Evolutionary conservation across 2,329 filamentous ascomycete species (phyloP), one percentile per base, ranked within the genome.

Genomic region (Aspergillus melleus): DNA sequence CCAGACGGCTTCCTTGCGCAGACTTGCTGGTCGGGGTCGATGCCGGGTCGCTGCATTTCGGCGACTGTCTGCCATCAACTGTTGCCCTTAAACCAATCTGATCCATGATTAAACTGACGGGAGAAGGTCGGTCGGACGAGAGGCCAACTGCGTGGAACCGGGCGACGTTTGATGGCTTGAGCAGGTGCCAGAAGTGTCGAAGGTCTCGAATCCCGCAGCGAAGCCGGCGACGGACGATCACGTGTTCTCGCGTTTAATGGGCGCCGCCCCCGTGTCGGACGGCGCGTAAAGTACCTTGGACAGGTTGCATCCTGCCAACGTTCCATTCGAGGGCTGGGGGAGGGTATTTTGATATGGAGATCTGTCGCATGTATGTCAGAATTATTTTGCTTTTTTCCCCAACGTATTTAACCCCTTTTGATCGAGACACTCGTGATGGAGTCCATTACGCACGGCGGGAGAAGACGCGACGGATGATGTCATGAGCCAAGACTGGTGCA

Each of bases 391-490:
- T 8, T 20, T 10, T 47, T 59, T 55, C 55, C 12, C 54, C 24
- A 49, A 9, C 16, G 14, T 6, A 20, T 30, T 20, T 16, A n/a
- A 2, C 8, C 1, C 2, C 5, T 19, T 14, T 42, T 12, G n/a
- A 14, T 58, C 11, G 24, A 32, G 55, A 20, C 16, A 22, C 26
- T 22, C 22, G 49, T 30, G 39, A 59, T 49, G 57, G 50, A 55
- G 49, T 47, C 3, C 2, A 12, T 6, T 49, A 32, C 24, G 53
- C 61, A 46, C 49, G 57, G 32, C 42, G 54, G 66, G 9, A 24
- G 70, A 51, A 65, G 68, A 72, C 70, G 70, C 68, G 70, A 60
- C 50, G 20, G 20, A 60, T 72, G 70, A 72, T 71, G 70, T 70
- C 68, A 69, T 63, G 29, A 29, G 16, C 4, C 29, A 20, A 6